Base-by-base conservation (phyloP, 2,329 filamentous ascomycete genomes). In the Sphaerulina populicola region DNA sequence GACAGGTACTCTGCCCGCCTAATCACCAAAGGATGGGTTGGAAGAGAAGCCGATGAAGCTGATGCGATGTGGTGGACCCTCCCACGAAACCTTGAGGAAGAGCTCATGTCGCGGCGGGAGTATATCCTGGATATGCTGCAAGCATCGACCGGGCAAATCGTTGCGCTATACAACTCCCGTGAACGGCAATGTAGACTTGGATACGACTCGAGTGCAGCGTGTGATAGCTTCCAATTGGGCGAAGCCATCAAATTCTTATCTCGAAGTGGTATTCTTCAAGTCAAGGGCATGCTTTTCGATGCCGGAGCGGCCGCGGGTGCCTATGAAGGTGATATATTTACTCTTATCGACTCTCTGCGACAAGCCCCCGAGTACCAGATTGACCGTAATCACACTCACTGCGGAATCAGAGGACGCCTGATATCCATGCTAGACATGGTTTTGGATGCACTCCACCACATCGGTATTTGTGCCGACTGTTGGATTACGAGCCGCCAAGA, bases 201-300 rank as follows among this genome's bases (percentile, higher is more conserved):
- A 47, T 89, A 89, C 66, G 84, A 87, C 62, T 82, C 80, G 2
- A 85, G 81, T 55, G 69, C 77, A 1, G 80, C 84, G 38, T 89
- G 86, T 66, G 86, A 90, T 69, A 82, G 81, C 1, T 90, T 85
- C 62, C 86, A 90, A 67, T 77, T 90, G 1, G 86, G 85, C 18
- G 84, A 89, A 68, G 86, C 86, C 75, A 69, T 88, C 56, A 81
- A 81, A 58, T 89, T 89, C 67, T 77, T 89, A 33, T 70, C 74
- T 11, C 75, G 76, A 57, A 80, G 80, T 57, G 74, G 77, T 27
- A 77, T 86, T 0, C 62, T 88, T 3, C 77, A 75, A 35, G 68
- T 87, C 1, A 67, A 71, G 53, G 68, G 71, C 23, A 69, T 66
- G 18, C 68, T 77, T 11, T 68, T 61, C 7, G 55, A 69, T 51